Conservation (phyloP, 805 yeast species). For the Saccharomycopsis fodiens region DNA sequence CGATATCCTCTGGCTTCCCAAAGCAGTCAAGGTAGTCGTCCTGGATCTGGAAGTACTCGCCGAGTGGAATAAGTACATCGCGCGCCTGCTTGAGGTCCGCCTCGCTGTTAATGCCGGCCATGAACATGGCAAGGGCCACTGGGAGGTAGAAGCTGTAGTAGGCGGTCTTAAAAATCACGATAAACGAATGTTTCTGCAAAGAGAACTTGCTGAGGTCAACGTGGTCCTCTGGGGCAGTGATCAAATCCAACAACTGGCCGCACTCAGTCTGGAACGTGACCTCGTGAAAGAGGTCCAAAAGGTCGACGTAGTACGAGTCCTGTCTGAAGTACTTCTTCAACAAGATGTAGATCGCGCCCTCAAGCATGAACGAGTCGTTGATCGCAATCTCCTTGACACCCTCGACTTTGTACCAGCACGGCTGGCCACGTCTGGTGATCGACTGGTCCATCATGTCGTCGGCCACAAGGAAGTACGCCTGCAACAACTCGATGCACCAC, state of each 20-base stretch:
- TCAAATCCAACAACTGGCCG: conserved; percentile 91
- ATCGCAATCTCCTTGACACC: conserved; percentile 90
- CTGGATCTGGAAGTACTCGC: conserved; percentile 98
- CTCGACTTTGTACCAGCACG: conserved; percentile 87
- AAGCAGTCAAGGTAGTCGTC: conserved; percentile 96
- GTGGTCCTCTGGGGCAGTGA: conserved; percentile 94
- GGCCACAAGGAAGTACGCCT: conserved; percentile 94
- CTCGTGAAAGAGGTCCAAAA: conserved; percentile 92
- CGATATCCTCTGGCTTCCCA: conserved; percentile 95
- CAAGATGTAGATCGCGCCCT: conserved; percentile 84
- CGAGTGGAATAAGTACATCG: conserved; percentile 85
- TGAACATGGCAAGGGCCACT: conserved; percentile 92
- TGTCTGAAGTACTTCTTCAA: conserved; percentile 81
- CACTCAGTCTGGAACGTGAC: conserved; percentile 96
- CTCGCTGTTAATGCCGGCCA: conserved; percentile 69
- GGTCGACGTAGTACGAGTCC: conserved; percentile 79
- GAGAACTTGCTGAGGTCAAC: conserved; percentile 87
- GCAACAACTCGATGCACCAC: conserved; percentile 91
- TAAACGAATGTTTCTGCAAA: conserved; percentile 84
- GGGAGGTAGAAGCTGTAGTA: conserved; percentile 96
- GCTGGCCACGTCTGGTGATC: conserved; percentile 96
- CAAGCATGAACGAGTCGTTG: conserved; percentile 95
- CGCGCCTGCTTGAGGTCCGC: conserved; percentile 80
- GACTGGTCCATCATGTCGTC: conserved; percentile 98
- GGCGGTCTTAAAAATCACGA: conserved; percentile 95